phyloP scores from a whole-genome alignment of 169 alveolate species.

The Pseudocohnilembus persalinus region DNA sequence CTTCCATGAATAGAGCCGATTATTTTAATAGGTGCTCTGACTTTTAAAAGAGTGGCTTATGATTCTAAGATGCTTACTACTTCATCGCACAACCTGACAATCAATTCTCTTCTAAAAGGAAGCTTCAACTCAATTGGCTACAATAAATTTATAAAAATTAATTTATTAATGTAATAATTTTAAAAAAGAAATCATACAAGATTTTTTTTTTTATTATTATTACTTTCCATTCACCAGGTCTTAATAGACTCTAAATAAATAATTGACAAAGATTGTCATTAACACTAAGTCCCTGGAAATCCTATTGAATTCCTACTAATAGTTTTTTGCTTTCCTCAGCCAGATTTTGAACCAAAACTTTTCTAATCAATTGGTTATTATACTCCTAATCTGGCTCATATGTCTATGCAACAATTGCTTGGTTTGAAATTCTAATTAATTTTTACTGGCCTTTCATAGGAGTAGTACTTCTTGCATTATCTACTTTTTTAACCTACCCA shows the following conservation, averaged over 20 bases:
- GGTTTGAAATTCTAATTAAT: neutral
- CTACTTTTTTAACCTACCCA: neutral
- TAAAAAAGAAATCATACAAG: too few relatives aligned
- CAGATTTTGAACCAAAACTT: constrained; percentile 17
- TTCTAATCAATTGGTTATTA: neutral
- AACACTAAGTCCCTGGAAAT: neutral
- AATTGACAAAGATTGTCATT: constrained; percentile 9
- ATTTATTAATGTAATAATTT: too few relatives aligned
- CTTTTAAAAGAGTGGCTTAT: constrained; percentile 50
- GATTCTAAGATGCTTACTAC: constrained; percentile 10
- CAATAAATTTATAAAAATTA: too few relatives aligned
- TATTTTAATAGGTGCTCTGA: constrained; percentile 63
- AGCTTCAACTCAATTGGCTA: constrained; percentile 17
- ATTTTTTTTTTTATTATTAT: too few relatives aligned
- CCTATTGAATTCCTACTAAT: neutral
- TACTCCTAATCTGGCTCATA: neutral
- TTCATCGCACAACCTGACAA: constrained; percentile 20
- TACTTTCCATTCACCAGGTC: constrained; percentile 19
- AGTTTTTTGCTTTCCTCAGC: constrained; percentile 31
- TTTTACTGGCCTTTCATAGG: neutral
- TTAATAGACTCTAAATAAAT: constrained; percentile 2
- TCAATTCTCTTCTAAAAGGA: constrained; percentile 22
- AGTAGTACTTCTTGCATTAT: neutral
- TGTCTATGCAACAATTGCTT: neutral
- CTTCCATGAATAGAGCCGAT: constrained; percentile 73